These are phyloP conservation scores for Claviceps sorghi DNA, from an alignment of 2,329 filamentous ascomycete species.

Conservation along the genomic window DNA sequence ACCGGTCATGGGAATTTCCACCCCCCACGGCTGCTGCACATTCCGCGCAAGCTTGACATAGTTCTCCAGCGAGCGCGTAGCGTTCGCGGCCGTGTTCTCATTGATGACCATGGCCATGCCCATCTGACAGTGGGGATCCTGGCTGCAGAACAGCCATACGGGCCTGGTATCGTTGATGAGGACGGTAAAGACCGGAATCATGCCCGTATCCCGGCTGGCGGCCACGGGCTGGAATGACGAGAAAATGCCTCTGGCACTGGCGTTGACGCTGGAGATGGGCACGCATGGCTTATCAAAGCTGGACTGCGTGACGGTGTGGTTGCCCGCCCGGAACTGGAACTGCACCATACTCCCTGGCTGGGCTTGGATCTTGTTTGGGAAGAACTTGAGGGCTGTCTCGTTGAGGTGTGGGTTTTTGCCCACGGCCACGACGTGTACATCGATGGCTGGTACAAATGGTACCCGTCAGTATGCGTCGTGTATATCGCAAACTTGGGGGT, in stretches of 20 bases:
- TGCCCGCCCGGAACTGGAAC: constrained; percentile 52
- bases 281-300: constrained; percentile 57
- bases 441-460: constrained; percentile 14
- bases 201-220: constrained; percentile 31
- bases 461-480: neutral
- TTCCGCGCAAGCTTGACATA: constrained; percentile 29
- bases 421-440: constrained; percentile 52
- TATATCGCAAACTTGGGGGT: too few relatives aligned
- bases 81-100: constrained; percentile 41
- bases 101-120: constrained; percentile 71
- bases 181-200: constrained; percentile 56
- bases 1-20: constrained; percentile 7
- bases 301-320: constrained; percentile 71
- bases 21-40: constrained; percentile 10
- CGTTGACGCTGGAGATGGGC: constrained; percentile 40
- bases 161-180: constrained; percentile 54
- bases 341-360: constrained; percentile 48
- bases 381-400: constrained; percentile 40
- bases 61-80: constrained; percentile 33
- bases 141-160: constrained; percentile 67
- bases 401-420: constrained; percentile 35
- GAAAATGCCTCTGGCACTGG: constrained; percentile 45
- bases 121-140: constrained; percentile 57
- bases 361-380: constrained; percentile 50
- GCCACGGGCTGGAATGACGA: constrained; percentile 53